Percentiles rank a stretch among this genome's conserved stretches.
These are phyloP conservation scores for Filosporella fistucella DNA, from an alignment of 495 filamentous ascomycete species.

Conservation along the genomic window DNA sequence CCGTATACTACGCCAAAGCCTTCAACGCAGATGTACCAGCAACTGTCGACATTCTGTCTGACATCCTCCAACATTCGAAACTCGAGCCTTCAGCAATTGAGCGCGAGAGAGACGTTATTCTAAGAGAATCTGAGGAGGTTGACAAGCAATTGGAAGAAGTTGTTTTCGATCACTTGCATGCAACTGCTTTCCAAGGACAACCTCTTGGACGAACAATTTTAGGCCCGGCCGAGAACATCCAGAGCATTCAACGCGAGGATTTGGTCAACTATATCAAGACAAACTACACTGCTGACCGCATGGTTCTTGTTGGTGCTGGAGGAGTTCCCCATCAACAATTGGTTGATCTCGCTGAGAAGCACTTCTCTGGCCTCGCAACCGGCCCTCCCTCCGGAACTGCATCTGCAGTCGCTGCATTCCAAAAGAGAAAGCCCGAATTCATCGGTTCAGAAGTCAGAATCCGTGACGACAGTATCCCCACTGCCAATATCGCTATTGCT, in stretches of 20 bases:
- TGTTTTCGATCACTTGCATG: slow-evolving; percentile 98
- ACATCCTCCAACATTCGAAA: slow-evolving; percentile 99
- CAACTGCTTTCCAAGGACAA: slow-evolving; percentile 94
- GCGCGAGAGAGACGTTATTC: slow-evolving; percentile 95
- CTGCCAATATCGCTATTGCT: slow-evolving; percentile 96
- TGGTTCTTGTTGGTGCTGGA: slow-evolving; percentile 95
- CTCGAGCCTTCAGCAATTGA: slow-evolving; percentile 90
- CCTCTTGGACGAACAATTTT: slow-evolving; percentile 97
- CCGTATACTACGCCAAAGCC: slow-evolving; percentile 98
- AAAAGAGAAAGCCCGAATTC: slow-evolving; percentile 88
- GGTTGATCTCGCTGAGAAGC: slow-evolving; percentile 92
- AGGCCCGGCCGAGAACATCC: slow-evolving; percentile 96
- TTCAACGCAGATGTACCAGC: slow-evolving; percentile 96
- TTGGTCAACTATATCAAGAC: slow-evolving; percentile 93
- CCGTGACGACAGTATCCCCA: slow-evolving; percentile 91
- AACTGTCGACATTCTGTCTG: slow-evolving; percentile 94
- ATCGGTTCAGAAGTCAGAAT: slow-evolving; percentile 92
- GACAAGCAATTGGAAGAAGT: slow-evolving; percentile 99
- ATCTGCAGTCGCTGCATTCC: slow-evolving; percentile 55
- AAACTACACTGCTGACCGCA: slow-evolving; percentile 99
- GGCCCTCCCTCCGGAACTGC: slow-evolving; percentile 67
- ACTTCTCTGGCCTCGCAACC: slow-evolving; percentile 74
- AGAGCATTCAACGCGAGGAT: slow-evolving; percentile 87
- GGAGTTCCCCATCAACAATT: slow-evolving; percentile 91
- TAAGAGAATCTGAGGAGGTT: slow-evolving; percentile 98